Evolutionary conservation across 345 rosid genomes (phyloP).

Genomic region (Trapa incisa): DNA sequence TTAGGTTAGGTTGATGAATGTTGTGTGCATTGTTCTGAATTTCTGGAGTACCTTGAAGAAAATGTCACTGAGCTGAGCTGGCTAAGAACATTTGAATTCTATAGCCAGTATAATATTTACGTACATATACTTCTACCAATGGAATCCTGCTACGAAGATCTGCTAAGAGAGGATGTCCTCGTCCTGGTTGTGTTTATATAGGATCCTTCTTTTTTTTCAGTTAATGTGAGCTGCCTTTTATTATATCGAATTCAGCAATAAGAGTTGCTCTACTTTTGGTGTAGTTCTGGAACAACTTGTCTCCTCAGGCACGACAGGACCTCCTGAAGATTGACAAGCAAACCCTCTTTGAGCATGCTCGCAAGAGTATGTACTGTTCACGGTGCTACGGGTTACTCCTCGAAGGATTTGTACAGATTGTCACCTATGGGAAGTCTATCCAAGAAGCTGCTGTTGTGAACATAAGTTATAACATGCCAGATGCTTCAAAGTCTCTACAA

Average conservation of each 20-base stretch:
- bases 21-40: neutral
- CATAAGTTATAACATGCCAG: constrained; percentile 24
- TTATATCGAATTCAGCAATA: constrained; percentile 6
- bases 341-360: constrained; percentile 81
- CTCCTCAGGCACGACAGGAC: constrained; percentile 46
- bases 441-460: constrained; percentile 39
- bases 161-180: neutral
- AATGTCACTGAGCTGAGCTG: neutral
- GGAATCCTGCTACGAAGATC: neutral
- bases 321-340: constrained; percentile 86
- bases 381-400: constrained; percentile 89
- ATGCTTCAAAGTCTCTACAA: constrained; percentile 24
- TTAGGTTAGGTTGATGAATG: no score
- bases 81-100: no score
- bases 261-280: constrained; percentile 10
- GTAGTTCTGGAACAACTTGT: constrained; percentile 80
- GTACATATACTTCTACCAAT: neutral
- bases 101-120: no score
- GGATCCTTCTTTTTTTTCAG: no score
- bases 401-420: constrained; percentile 75
- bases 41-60: neutral
- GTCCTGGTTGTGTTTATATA: neutral
- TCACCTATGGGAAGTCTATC: constrained; percentile 60
- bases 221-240: neutral
- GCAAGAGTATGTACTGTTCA: constrained; percentile 92